phyloP scores from a whole-genome alignment of 441 rosid genomes.

The Corymbia citriodora region DNA sequence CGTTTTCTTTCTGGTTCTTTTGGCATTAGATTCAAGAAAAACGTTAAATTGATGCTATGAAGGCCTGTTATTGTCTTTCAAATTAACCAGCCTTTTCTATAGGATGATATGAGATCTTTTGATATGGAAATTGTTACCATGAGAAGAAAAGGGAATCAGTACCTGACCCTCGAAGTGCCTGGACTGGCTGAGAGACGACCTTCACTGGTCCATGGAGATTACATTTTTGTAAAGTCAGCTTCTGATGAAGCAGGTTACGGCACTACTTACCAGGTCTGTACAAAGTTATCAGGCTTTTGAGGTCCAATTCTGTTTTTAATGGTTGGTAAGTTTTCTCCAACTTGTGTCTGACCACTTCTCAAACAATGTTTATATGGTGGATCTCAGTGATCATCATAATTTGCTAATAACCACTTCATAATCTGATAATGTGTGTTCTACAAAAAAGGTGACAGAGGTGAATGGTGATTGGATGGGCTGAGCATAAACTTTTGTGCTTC shows the following conservation, averaged over 20 bases:
- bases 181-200: conserved; percentile 74
- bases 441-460: neutral
- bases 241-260: conserved; percentile 14
- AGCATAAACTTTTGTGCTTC: neutral
- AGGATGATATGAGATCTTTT: conserved; percentile 61
- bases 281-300: neutral
- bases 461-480: neutral
- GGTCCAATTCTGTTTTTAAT: neutral
- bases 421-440: neutral
- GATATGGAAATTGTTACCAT: conserved; percentile 47
- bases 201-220: conserved; percentile 59
- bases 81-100: conserved; percentile 1
- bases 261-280: conserved; percentile 34
- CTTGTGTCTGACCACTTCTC: neutral
- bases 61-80: neutral
- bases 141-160: conserved; percentile 31
- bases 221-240: conserved; percentile 33
- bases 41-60: neutral
- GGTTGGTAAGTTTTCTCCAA: neutral
- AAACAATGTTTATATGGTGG: neutral
- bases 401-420: neutral
- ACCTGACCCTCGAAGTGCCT: conserved; percentile 49
- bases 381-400: neutral
- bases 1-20: neutral
- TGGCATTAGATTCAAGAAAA: neutral